These are phyloP conservation scores for Pseudocercospora cruenta DNA, from an alignment of 2,329 filamentous ascomycete genomes.

Conservation along the genomic window DNA sequence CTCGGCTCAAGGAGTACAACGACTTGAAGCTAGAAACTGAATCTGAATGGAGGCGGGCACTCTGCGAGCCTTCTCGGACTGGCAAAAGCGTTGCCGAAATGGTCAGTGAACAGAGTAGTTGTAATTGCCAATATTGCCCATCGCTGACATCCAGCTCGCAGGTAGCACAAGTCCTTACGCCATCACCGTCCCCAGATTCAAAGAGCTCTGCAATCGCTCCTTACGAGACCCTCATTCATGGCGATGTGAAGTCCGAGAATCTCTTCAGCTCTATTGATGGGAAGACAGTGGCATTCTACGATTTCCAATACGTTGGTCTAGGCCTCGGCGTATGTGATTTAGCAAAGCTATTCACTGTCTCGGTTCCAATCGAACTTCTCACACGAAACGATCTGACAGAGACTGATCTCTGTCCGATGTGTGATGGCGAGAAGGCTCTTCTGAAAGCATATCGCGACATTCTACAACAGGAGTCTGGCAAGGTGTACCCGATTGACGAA, in stretches of 20 bases:
- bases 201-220: constrained; percentile 41
- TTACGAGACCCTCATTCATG: constrained; percentile 64
- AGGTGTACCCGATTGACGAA: constrained; percentile 57
- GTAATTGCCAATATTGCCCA: too few species aligned
- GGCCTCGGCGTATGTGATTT: constrained; percentile 68
- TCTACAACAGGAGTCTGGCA: constrained; percentile 40
- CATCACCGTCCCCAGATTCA: constrained; percentile 32
- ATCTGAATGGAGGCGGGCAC: constrained; percentile 59
- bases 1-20: constrained; percentile 60
- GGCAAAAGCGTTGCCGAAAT: constrained; percentile 44
- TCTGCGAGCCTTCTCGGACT: constrained; percentile 51
- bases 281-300: constrained; percentile 64
- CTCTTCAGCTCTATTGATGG: constrained; percentile 60
- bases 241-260: constrained; percentile 72
- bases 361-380: constrained; percentile 61
- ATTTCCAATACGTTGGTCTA: constrained; percentile 70
- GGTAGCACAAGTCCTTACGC: constrained; percentile 54
- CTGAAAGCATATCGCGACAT: constrained; percentile 54
- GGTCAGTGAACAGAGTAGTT: constrained; percentile 34
- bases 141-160: too few species aligned
- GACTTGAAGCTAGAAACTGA: constrained; percentile 50
- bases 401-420: constrained; percentile 50
- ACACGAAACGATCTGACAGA: background rate
- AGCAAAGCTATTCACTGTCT: constrained; percentile 69
- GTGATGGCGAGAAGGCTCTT: constrained; percentile 55